phyloP scores from a whole-genome alignment of 768 basidiomycete genomes.

The Mycena polygramma region DNA sequence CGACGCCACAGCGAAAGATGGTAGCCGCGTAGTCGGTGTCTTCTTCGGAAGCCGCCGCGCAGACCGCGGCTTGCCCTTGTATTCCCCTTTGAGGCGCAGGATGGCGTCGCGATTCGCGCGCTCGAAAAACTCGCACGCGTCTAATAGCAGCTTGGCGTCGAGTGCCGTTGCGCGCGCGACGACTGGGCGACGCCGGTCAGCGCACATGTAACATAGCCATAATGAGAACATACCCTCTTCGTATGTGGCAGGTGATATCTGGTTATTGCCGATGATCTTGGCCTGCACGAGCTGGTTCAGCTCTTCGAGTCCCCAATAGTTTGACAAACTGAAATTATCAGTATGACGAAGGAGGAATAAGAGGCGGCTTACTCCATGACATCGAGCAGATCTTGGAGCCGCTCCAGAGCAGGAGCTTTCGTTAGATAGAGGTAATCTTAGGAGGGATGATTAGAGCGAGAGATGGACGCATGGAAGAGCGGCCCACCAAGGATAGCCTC shows the following conservation, averaged over 20 bases:
- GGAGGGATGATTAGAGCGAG: neutral
- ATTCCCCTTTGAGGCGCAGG: conserved; percentile 33
- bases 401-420: conserved; percentile 31
- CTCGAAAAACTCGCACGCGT: conserved; percentile 38
- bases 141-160: conserved; percentile 35
- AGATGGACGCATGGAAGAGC: neutral
- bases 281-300: conserved; percentile 36
- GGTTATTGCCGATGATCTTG: conserved; percentile 38
- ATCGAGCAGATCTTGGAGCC: conserved; percentile 35
- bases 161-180: conserved; percentile 36
- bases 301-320: conserved; percentile 38
- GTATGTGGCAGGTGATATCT: conserved; percentile 38
- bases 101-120: conserved; percentile 37
- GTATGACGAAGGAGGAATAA: neutral
- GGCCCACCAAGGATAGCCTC: conserved; percentile 30
- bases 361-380: conserved; percentile 34
- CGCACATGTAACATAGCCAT: neutral
- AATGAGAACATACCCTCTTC: conserved; percentile 25
- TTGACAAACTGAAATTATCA: conserved; percentile 25
- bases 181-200: conserved; percentile 12
- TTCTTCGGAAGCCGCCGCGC: conserved; percentile 35
- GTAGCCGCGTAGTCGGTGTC: neutral
- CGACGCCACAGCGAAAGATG: neutral
- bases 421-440: conserved; percentile 36
- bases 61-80: conserved; percentile 29